A percentile compares a stretch with the other conserved stretches of the same genome.
Evolutionary conservation across 305 asterid genomes (phyloP).

Genomic region (Fraxinus latifolia): DNA sequence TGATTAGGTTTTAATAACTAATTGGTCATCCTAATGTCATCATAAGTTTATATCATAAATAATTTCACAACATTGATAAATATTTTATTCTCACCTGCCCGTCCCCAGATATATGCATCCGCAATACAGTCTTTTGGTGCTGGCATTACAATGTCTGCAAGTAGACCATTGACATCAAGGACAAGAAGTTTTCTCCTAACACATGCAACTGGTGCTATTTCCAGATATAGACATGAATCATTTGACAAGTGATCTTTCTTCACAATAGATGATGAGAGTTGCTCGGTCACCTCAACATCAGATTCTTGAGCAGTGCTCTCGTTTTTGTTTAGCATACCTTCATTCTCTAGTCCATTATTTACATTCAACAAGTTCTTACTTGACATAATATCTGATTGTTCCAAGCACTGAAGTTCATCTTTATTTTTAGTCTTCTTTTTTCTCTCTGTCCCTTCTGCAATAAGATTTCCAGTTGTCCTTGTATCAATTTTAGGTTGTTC

Average conservation of each 20-base stretch:
- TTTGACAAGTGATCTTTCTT: slow-evolving; percentile 21
- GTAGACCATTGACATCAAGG: slow-evolving; percentile 89
- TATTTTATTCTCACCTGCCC: slow-evolving; percentile 64
- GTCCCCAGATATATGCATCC: slow-evolving; percentile 44
- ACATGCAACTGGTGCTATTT: slow-evolving; percentile 17
- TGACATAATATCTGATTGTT: slow-evolving; percentile 28
- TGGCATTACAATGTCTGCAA: slow-evolving; percentile 69
- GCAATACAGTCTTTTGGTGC: slow-evolving; percentile 50
- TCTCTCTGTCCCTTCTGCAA: slow-evolving; percentile 1
- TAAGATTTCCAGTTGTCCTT: neutral
- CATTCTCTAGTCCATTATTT: slow-evolving; percentile 17
- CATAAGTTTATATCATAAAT: slow-evolving; percentile 1
- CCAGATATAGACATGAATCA: slow-evolving; percentile 21
- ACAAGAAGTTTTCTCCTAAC: slow-evolving; percentile 65
- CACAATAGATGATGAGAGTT: slow-evolving; percentile 23
- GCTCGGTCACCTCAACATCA: slow-evolving; percentile 16
- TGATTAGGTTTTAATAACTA: slow-evolving; percentile 21
- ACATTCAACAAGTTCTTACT: slow-evolving; percentile 30
- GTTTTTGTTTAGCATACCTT: slow-evolving; percentile 12
- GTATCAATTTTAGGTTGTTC: slow-evolving; percentile 23
- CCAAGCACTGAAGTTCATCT: slow-evolving; percentile 24
- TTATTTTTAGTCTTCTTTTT: slow-evolving; percentile 20
- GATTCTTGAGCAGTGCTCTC: slow-evolving; percentile 18
- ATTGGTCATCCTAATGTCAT: neutral
- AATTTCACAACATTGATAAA: slow-evolving; percentile 3